phyloP scores from a whole-genome alignment of 495 filamentous ascomycete genomes.

The Penicillium bovifimosum region DNA sequence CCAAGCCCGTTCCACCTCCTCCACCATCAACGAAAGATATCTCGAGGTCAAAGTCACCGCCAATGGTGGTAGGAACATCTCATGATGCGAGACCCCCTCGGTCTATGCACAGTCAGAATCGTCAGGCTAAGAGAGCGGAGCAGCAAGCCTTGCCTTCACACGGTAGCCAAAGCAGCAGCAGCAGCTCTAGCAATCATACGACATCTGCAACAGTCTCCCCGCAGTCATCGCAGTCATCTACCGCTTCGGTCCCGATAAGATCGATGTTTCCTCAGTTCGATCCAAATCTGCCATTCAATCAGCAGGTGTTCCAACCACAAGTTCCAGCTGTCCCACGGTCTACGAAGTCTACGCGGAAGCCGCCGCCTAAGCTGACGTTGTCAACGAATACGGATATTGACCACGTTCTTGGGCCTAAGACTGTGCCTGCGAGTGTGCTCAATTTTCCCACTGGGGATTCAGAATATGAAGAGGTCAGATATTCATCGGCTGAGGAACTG shows the following conservation, averaged over 20 bases:
- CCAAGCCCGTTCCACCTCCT: conserved; percentile 26
- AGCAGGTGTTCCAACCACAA: conserved; percentile 64
- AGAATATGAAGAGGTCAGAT: conserved; percentile 30
- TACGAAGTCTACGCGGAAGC: conserved; percentile 34
- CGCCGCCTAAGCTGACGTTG: conserved; percentile 30
- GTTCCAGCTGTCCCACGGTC: conserved; percentile 36
- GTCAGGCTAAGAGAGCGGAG: conserved; percentile 13
- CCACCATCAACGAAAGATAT: conserved; percentile 14
- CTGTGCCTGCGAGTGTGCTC: conserved; percentile 43
- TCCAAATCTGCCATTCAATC: conserved; percentile 58
- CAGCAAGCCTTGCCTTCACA: conserved; percentile 13
- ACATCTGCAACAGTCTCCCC: conserved; percentile 38
- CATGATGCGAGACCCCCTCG: conserved; percentile 16
- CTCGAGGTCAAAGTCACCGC: conserved; percentile 16
- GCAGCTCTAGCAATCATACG: conserved; percentile 11
- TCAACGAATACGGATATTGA: conserved; percentile 36
- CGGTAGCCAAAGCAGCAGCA: conserved; percentile 29
- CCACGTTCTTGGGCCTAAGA: conserved; percentile 37
- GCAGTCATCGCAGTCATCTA: conserved; percentile 23
- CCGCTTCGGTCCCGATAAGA: conserved; percentile 46
- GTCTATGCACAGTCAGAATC: conserved; percentile 21
- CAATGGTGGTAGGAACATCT: conserved; percentile 8
- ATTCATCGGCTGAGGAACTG: conserved; percentile 43
- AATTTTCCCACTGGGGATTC: conserved; percentile 39
- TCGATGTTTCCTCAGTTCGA: conserved; percentile 84